These are phyloP conservation scores for Verticillium klebahnii DNA, from an alignment of 2,329 filamentous ascomycete species.

Conservation along the genomic window DNA sequence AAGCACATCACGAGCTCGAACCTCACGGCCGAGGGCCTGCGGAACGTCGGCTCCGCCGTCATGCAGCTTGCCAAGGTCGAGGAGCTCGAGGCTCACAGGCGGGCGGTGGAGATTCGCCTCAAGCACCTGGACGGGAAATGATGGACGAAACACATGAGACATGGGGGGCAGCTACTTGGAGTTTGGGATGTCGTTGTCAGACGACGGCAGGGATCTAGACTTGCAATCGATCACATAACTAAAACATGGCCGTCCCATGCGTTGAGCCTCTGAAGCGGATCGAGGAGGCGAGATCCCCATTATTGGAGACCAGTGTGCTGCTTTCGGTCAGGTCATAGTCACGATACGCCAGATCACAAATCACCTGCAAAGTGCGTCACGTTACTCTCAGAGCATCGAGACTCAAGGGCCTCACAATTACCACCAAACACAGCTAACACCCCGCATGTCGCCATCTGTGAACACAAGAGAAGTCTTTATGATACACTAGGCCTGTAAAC, in stretches of 20 bases:
- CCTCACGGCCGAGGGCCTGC: slow-evolving; percentile 77
- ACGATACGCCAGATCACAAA: not conserved
- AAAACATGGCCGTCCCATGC: not conserved
- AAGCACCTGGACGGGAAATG: slow-evolving; percentile 33
- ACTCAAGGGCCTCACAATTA: not conserved
- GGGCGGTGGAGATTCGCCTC: slow-evolving; percentile 82
- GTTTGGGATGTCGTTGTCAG: not conserved
- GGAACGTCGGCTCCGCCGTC: slow-evolving; percentile 81
- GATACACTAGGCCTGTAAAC: slow-evolving; percentile 49
- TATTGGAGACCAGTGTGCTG: too few relatives aligned
- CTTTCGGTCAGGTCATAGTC: too few relatives aligned
- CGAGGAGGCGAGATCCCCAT: too few relatives aligned
- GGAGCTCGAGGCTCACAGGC: slow-evolving; percentile 86
- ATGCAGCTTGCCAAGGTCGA: slow-evolving; percentile 95
- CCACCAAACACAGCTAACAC: not conserved
- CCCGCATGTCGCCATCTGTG: not conserved
- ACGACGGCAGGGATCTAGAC: not conserved
- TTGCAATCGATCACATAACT: not conserved
- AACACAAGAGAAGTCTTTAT: slow-evolving; percentile 39
- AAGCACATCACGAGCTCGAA: slow-evolving; percentile 98
- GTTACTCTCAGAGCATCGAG: not conserved
- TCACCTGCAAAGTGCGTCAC: not conserved
- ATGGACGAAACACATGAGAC: not conserved
- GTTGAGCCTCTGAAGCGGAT: not conserved
- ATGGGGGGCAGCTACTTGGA: not conserved